Evolutionary conservation across 208 protist species (phyloP), one percentile per base, ranked within the genome.

Genomic region (Angomonas ambiguus): DNA sequence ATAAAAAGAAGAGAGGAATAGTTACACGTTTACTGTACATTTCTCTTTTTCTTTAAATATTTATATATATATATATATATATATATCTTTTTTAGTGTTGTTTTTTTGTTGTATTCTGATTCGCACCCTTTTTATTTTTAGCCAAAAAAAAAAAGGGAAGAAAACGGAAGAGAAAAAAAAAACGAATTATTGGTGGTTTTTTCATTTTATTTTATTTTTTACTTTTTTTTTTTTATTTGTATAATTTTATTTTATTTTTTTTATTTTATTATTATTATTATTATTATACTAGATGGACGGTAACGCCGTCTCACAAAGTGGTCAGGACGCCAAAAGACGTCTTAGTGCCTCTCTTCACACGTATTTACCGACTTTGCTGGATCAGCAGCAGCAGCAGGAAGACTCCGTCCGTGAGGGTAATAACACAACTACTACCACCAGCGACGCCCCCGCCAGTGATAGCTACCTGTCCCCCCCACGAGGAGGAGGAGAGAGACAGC

Each of bases 201-300:
- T 72, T 62, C 28, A 20, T 45, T 31, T 62, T 2, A 20, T 2
- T 49, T 51, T 41, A 62, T 53, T 56, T 48, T 45, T 53, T 66
- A 24, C 20, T 65, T 38, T 55, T 34, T 25, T 62, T 57, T 2
- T 13, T n/a, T 31, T 56, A n/a, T 10, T 57, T 32, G 25, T 56
- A 62, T 45, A 27, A 57, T 51, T 20, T 45, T 41, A n/a, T 61
- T 57, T 59, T 68, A 51, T 34, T 65, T 65, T 73, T 31, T 73
- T 78, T 35, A 67, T 73, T 35, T 67, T 59, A 73, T 48, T 48
- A 55, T 45, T 27, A 24, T 13, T 62, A 4, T 41, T 31, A 38
- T n/a, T 18, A 30, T 30, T 22, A 0, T 33, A 33, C 4, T 62
- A 55, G 38, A 45, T 45, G 38, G 38, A 45, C 38, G 16, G 38